Percentiles rank a stretch among this genome's conserved stretches.
These are phyloP conservation scores for Lagenidium sp. DNA, from an alignment of 352 stramenopile genomes.

Conservation along the genomic window DNA sequence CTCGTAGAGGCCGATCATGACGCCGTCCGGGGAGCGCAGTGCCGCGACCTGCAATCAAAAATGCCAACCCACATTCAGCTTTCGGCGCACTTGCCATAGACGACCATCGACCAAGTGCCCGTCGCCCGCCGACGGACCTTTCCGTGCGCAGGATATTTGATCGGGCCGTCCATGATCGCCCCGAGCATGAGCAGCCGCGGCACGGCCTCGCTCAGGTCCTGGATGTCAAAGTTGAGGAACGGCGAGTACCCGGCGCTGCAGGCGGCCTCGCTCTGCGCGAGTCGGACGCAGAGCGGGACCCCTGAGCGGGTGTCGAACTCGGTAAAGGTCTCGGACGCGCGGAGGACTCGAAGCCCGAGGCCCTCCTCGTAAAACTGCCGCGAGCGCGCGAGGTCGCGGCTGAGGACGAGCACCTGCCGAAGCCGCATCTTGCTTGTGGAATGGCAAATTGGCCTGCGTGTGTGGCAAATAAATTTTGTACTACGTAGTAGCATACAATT, in stretches of 20 bases:
- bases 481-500: too few species aligned
- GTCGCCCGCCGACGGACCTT: slow-evolving; percentile 35
- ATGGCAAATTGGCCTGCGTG: too few species aligned
- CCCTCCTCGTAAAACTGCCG: slow-evolving; percentile 82
- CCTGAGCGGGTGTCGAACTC: slow-evolving; percentile 65
- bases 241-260: slow-evolving; percentile 84
- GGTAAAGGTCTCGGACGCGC: slow-evolving; percentile 70
- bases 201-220: slow-evolving; percentile 82
- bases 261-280: slow-evolving; percentile 76
- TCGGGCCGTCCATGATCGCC: slow-evolving; percentile 86
- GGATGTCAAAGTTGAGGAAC: slow-evolving; percentile 89
- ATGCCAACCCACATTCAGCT: too few species aligned
- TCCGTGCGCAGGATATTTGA: slow-evolving; percentile 89
- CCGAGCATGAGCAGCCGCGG: slow-evolving; percentile 80
- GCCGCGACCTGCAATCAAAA: slow-evolving; percentile 80
- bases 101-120: too few species aligned
- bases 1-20: slow-evolving; percentile 91
- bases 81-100: too few species aligned
- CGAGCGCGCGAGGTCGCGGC: slow-evolving; percentile 67
- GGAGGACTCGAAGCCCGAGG: slow-evolving; percentile 62
- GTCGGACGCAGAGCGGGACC: slow-evolving; percentile 71
- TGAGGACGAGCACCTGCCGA: slow-evolving; percentile 80
- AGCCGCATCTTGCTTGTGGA: slow-evolving; percentile 37
- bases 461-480: too few species aligned
- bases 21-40: slow-evolving; percentile 81